Percentiles rank a stretch among this genome's conserved stretches.
These are phyloP conservation scores for Lathyrus sativus DNA, from an alignment of 306 rosid genomes.

Conservation along the genomic window DNA sequence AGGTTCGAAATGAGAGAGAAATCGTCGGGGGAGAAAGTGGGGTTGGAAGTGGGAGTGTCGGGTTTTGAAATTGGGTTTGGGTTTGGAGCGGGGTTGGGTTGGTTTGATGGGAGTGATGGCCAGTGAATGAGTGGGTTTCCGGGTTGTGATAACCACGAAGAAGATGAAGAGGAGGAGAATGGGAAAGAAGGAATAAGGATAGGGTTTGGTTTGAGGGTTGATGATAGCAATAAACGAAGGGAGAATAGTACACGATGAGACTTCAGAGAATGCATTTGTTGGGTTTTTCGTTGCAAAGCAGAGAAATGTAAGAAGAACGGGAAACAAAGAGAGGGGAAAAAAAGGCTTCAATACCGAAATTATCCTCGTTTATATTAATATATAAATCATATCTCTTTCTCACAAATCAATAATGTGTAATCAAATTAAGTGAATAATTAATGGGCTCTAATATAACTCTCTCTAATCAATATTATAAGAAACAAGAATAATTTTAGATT, in stretches of 20 bases:
- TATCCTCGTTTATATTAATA: too few species aligned
- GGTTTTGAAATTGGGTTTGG: constrained; percentile 9
- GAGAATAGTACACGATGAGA: constrained; percentile 33
- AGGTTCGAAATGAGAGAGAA: constrained; percentile 56
- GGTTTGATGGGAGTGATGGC: constrained; percentile 44
- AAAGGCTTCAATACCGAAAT: too few species aligned
- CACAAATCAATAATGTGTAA: too few species aligned
- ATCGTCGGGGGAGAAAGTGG: constrained; percentile 37
- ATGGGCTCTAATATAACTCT: too few species aligned
- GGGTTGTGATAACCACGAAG: constrained; percentile 63
- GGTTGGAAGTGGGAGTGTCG: neutral
- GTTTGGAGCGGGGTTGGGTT: constrained; percentile 28
- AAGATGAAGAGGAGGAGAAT: constrained; percentile 33
- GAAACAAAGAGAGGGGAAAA: too few species aligned
- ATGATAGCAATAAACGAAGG: constrained; percentile 9
- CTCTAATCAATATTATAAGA: too few species aligned
- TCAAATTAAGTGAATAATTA: too few species aligned
- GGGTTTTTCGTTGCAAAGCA: too few species aligned
- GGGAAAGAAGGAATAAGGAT: constrained; percentile 15
- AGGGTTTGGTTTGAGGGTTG: constrained; percentile 36
- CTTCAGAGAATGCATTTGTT: constrained; percentile 37
- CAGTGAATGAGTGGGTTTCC: constrained; percentile 62
- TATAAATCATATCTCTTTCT: too few species aligned
- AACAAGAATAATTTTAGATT: too few species aligned
- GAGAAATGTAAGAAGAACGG: neutral